phyloP scores from a whole-genome alignment of 1,284 basidiomycete species.

The Cronartium quercuum region DNA sequence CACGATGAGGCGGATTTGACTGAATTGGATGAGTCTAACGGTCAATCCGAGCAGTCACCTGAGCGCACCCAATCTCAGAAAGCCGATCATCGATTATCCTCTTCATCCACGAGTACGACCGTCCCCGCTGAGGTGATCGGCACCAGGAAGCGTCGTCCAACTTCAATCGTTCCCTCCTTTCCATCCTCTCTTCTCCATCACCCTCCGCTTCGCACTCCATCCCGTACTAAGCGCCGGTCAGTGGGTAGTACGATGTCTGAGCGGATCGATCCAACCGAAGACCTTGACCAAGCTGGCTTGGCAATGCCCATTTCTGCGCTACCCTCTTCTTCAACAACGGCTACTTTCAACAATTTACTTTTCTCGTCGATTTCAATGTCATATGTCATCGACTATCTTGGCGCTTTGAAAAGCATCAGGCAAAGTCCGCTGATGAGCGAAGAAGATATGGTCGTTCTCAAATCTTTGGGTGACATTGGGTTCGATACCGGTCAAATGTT shows the following conservation, averaged over 20 bases:
- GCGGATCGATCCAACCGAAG: conserved; percentile 49
- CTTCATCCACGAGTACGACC: conserved; percentile 11
- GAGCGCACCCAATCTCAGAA: conserved; percentile 40
- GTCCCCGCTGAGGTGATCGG: background rate
- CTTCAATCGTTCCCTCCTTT: conserved; percentile 34
- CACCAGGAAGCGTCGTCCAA: conserved; percentile 31
- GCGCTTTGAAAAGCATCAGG: conserved; percentile 23
- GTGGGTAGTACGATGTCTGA: conserved; percentile 67
- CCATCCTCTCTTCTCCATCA: conserved; percentile 32
- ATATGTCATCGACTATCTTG: conserved; percentile 27
- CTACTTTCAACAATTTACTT: conserved; percentile 65
- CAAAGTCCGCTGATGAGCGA: conserved; percentile 22
- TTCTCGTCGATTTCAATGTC: conserved; percentile 68
- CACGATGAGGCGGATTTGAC: background rate
- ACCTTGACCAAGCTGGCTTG: conserved; percentile 37
- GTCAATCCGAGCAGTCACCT: conserved; percentile 38
- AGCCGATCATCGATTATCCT: conserved; percentile 20
- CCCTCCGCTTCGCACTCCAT: conserved; percentile 67
- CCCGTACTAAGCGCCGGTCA: conserved; percentile 86
- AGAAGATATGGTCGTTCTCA: conserved; percentile 71
- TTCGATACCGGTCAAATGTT: conserved; percentile 91
- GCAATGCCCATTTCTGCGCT: conserved; percentile 46
- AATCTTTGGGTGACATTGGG: conserved; percentile 67
- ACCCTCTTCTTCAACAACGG: conserved; percentile 60
- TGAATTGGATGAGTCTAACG: conserved; percentile 13